Base-by-base conservation (phyloP, 495 filamentous ascomycete species). In the Trichoderma parareesei region DNA sequence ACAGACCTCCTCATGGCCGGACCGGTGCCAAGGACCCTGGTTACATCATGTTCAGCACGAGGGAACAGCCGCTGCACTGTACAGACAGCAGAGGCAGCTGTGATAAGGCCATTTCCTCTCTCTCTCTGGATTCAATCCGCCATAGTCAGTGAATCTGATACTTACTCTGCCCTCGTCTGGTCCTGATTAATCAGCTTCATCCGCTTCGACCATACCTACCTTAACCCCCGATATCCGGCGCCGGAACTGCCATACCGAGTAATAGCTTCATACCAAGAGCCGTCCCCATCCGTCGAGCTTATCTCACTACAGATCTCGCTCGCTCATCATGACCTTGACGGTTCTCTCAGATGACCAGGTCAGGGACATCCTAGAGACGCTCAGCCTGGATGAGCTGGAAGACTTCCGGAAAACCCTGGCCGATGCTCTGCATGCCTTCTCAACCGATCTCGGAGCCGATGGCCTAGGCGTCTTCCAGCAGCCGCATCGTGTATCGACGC, bases 381-480 rank as follows among this genome's bases (percentile, higher is more conserved):
- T 97, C n/a, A 86, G 77, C 33, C 75, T 75, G 40, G 83, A 87
- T 27, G 90, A 96, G 67, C 82, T 92, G 61, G 71, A 82, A n/a
- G 72, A 73, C 0, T 81, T 96, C 35, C 85, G 89, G 61, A 67
- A 77, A 38, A 80, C 82, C n/a, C 82, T 97, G n/a, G 81, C 82
- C 53, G 78, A 85, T 64, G 88, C 90, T 3, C 84, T 97, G 8
- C 88, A 92, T 66, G 88, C 91, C 67, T 95, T 94, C 72, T 92
- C 90, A 0, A 90, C 87, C 9, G 85, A 85, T 4, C 86, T 82
- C 2, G 81, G 86, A 65, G 78, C 82, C 20, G 64, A 70, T 48
- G 65, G 67, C 18, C 73, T 77, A 49, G 74, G 70, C 37, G 59
- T 84, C 4, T 78, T 82, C 38, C 88, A 90, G 64, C 91, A 96